Evolutionary conservation across 306 rosid genomes (phyloP).

Genomic region (Vicia sativa): DNA sequence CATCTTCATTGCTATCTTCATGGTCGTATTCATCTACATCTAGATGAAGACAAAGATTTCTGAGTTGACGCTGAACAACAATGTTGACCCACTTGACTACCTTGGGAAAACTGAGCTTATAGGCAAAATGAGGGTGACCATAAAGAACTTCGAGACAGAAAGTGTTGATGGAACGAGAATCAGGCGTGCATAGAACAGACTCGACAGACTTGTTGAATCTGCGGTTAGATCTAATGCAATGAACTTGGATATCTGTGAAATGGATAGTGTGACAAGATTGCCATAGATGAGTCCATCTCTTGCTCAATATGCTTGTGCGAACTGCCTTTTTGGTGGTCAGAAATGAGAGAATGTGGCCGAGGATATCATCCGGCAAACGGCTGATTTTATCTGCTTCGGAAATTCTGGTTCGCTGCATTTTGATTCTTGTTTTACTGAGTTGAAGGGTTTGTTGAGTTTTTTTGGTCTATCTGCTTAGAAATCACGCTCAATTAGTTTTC

Average conservation of each 20-base stretch:
- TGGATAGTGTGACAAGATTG: not conserved
- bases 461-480: too few relatives aligned
- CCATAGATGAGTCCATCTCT: not conserved
- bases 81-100: not conserved
- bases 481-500: too few relatives aligned
- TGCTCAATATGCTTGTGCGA: not conserved
- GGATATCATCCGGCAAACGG: not conserved
- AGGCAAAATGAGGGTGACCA: not conserved
- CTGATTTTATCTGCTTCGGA: not conserved
- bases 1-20: not conserved
- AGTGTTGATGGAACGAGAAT: not conserved
- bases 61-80: not conserved
- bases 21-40: not conserved
- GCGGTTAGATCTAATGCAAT: not conserved
- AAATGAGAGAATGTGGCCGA: not conserved
- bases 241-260: not conserved
- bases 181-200: not conserved
- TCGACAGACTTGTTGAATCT: not conserved
- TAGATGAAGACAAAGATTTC: not conserved
- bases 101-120: not conserved
- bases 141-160: not conserved
- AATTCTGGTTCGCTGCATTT: not conserved
- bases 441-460: too few relatives aligned
- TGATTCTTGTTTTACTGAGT: not conserved
- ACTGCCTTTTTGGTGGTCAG: not conserved